phyloP scores from a whole-genome alignment of 495 filamentous ascomycete species.

The Hyaloscypha variabilis region DNA sequence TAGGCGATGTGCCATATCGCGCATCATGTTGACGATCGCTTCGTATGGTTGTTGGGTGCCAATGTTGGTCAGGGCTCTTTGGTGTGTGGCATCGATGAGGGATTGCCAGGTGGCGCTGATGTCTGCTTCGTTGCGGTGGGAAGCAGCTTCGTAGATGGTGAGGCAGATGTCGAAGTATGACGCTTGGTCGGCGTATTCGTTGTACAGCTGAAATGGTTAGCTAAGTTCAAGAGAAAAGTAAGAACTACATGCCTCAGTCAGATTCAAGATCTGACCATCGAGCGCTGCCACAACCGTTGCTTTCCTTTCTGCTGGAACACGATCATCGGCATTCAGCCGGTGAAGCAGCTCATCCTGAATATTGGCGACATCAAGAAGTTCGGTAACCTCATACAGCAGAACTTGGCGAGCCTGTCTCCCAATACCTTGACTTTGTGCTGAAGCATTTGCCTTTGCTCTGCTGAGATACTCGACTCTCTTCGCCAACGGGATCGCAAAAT shows the following conservation, averaged over 20 bases:
- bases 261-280: constrained; percentile 70
- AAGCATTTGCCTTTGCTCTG: constrained; percentile 83
- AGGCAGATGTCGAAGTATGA: constrained; percentile 92
- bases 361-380: constrained; percentile 88
- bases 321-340: constrained; percentile 69
- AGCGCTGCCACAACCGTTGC: constrained; percentile 63
- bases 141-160: constrained; percentile 83
- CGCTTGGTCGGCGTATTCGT: constrained; percentile 83
- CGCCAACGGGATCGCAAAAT: constrained; percentile 72
- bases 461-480: constrained; percentile 87
- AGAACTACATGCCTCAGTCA: constrained; percentile 66
- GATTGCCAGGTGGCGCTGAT: constrained; percentile 84
- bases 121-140: constrained; percentile 81
- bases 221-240: constrained; percentile 2
- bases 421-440: constrained; percentile 70
- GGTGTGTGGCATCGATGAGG: constrained; percentile 71
- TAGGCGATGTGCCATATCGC: constrained; percentile 75
- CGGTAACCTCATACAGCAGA: constrained; percentile 78
- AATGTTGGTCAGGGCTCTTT: constrained; percentile 46
- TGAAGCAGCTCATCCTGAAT: constrained; percentile 93
- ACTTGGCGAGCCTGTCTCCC: constrained; percentile 74
- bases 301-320: constrained; percentile 63
- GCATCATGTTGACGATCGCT: constrained; percentile 70
- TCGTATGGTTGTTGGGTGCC: constrained; percentile 70
- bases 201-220: constrained; percentile 70